Evolutionary conservation across 169 alveolate genomes (phyloP), one percentile per base, ranked within the genome.

Genomic region (Plasmodium ovale): DNA sequence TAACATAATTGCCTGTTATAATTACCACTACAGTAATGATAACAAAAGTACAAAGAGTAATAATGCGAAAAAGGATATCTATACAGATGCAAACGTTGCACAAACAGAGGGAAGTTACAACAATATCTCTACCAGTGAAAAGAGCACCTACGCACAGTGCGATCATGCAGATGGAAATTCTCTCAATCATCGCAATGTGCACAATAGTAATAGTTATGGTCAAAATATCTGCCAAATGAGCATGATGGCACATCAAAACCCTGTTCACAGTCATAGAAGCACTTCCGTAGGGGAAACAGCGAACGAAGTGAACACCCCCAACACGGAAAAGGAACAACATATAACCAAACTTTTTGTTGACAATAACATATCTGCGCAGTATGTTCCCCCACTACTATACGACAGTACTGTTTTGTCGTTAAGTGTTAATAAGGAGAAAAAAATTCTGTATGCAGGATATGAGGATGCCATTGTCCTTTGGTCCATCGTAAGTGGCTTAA

Each of bases 391-490:
- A 6, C 65, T 65, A 69, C 59, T 79, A 3, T 79, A 65, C 37
- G 89, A 79, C 21, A 65, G 53, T 65, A 23, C n/a, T 16, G 72
- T 79, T 5, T 33, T 79, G 3, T 79, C 89, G 25, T 58, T 79
- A 65, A 25, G 89, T 16, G 82, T 79, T 14, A 49, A 79, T 70
- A 79, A 79, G 31, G 82, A 79, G 23, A 79, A 79, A 51, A 79
- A 79, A 16, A 58, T 79, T 23, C 56, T 79, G 19, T 79, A 79
- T 69, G 89, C 89, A 65, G 89, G 89, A 33, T 79, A 79, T 29
- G 72, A 79, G 53, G 89, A 79, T 53, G 89, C 89, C 21, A 79
- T 79, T 37, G 27, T 79, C 33, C 1, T 79, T n/a, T 79, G 89
- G 89, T 79, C 89, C 12, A 79, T 79, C 29, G 65, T 49, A 3